Conservation (phyloP, 2,329 filamentous ascomycete genomes). For the Aspergillus tubingensis region DNA sequence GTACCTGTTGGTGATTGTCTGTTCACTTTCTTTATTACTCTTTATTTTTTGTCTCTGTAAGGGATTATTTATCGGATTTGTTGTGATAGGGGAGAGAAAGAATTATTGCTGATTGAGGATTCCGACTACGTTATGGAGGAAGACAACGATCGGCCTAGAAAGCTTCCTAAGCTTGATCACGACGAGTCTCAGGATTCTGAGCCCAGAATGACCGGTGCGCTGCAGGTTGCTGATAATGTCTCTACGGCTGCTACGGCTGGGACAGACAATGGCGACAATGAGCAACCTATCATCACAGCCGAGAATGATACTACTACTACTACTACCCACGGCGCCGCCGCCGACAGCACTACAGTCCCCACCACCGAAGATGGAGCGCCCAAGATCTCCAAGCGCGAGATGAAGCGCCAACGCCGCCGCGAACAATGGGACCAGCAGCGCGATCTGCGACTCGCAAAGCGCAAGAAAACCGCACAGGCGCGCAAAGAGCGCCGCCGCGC, state of each 20-base stretch:
- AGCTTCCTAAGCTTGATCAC: slow-evolving; percentile 56
- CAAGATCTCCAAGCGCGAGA: slow-evolving; percentile 77
- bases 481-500: slow-evolving; percentile 54
- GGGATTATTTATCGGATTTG: not conserved
- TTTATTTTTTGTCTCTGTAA: too few species aligned
- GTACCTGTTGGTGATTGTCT: too few species aligned
- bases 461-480: slow-evolving; percentile 58
- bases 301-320: not conserved
- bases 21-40: too few species aligned
- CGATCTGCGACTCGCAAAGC: slow-evolving; percentile 58
- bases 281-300: not conserved
- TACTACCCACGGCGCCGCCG: slow-evolving; percentile 2
- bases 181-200: slow-evolving; percentile 27
- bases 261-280: slow-evolving; percentile 10
- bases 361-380: slow-evolving; percentile 10
- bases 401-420: slow-evolving; percentile 73
- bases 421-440: slow-evolving; percentile 75
- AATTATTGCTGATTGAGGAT: not conserved
- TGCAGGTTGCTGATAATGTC: not conserved
- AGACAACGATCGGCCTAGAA: slow-evolving; percentile 55
- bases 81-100: not conserved
- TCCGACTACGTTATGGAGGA: slow-evolving; percentile 49
- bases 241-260: not conserved
- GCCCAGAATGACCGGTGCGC: slow-evolving; percentile 35
- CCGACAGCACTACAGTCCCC: not conserved